Evolutionary conservation across 345 rosid species (phyloP), one percentile per base, ranked within the genome.

Genomic region (Theobroma cacao): DNA sequence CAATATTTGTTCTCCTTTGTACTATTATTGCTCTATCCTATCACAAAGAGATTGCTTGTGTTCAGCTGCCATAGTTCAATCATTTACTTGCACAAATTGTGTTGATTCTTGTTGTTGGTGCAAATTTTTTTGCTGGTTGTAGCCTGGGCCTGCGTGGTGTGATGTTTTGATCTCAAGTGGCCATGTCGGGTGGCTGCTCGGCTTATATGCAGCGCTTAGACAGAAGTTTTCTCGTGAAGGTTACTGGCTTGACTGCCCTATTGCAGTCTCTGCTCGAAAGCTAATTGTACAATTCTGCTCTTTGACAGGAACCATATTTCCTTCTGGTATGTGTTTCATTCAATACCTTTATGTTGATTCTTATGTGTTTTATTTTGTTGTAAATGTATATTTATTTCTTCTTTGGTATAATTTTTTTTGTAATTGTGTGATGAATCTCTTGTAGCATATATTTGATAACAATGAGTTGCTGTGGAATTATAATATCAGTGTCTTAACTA

Each of bases 131-230:
- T 81, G 79, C 69, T 87, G 78, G 79, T 85, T 87, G 86, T 85
- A 96, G 99, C 99, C 96, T 88, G 99, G 97, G 86, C 86, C 91
- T 79, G 88, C 92, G 43, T 96, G 99, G 99, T 85, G 78, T 83
- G 93, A 96, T 81, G 89, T 89, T 82, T 90, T 96, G 86, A 81
- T 96, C 79, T 88, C 97, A 85, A 94, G 97, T 64, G 91, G 94
- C 30, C 97, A 96, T 86, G 90, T 88, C 86, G 88, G 87, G 72
- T 96, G 99, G 99, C 85, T 94, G 70, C 74, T 92, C 80, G 81
- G 85, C 80, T 86, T 96, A 36, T 96, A 96, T 86, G 80, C 90
- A 9, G 90, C 94, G 5, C 84, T 96, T 75, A 89, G 97, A 84
- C 91, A 88, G 85, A 92, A 91, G 88, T 92, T 90, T 86, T 84